Evolutionary conservation across 805 yeast species (phyloP), one percentile per base, ranked within the genome.

Genomic region (Sugiyamaella lignohabitans): DNA sequence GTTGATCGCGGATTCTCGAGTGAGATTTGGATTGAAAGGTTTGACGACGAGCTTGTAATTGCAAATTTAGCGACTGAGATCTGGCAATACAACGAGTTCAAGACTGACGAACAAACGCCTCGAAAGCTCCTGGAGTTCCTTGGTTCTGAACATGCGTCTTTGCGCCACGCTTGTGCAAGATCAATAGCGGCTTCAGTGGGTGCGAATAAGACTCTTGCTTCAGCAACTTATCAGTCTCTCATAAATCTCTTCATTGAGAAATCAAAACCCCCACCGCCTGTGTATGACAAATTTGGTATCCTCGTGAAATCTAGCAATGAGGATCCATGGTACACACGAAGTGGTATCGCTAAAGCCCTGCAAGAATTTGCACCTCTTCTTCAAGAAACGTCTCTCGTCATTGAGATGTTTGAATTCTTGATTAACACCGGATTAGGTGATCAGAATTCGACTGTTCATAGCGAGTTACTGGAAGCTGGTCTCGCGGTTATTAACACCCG

Each of bases 381-480:
- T 24, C 48, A 44, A 5, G 54, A 59, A 10, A 58, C 67, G 2
- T 60, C 62, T 1, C 65, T 74, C 5, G 76, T 87, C 32, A 72
- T 74, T 10, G 60, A 64, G 23, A 62, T 87, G n/a, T 76, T 88
- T 57, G 63, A 65, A 19, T 87, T 86, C 61, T 66, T 87, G 45
- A 76, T 83, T 23, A 69, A 75, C 16, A 53, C 54, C 8, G 53
- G 23, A 73, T 69, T 88, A 38, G 88, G 87, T 23, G 98, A 89
- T 60, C 72, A 75, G 48, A 84, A 85, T 49, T 67, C 75, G 0
- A 65, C 77, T 43, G 96, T 87, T 3, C 76, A 93, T 45, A 84
- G 80, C 51, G 94, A 85, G 59, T 73, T 88, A 61, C 88, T 87
- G 59, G 91, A 84, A 46, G 93, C 96, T n/a, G 98, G 96, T 42